Percentiles rank a stretch among this genome's conserved stretches.
These are phyloP conservation scores for Carpinus viminea DNA, from an alignment of 306 rosid species.

Conservation along the genomic window DNA sequence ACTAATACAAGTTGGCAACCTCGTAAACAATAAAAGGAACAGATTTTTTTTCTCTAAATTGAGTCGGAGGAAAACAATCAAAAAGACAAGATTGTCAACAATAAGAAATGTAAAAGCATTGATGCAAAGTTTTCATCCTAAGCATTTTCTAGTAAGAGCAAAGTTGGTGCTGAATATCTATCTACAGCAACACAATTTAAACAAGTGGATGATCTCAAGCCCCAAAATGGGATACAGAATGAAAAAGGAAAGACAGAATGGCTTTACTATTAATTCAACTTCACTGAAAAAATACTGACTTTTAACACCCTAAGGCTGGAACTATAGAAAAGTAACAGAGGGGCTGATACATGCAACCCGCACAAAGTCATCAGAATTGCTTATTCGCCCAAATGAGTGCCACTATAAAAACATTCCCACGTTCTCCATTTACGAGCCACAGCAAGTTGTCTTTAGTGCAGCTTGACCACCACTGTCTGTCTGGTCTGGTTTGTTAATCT, in stretches of 20 bases:
- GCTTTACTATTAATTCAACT: slow-evolving; percentile 16
- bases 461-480: slow-evolving; percentile 50
- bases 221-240: background rate
- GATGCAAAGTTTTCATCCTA: background rate
- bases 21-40: too few species aligned
- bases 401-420: slow-evolving; percentile 29
- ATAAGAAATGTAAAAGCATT: background rate
- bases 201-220: slow-evolving; percentile 6
- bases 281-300: slow-evolving; percentile 36
- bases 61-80: too few species aligned
- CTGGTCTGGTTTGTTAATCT: slow-evolving; percentile 60
- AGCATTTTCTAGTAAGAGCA: slow-evolving; percentile 2
- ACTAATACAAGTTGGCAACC: too few species aligned
- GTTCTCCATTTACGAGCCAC: slow-evolving; percentile 48
- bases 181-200: slow-evolving; percentile 31
- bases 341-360: slow-evolving; percentile 36
- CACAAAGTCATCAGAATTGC: slow-evolving; percentile 30
- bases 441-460: slow-evolving; percentile 67
- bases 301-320: slow-evolving; percentile 32
- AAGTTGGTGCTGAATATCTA: slow-evolving; percentile 35
- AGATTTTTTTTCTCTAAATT: too few species aligned
- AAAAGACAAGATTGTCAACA: background rate
- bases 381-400: slow-evolving; percentile 29
- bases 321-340: slow-evolving; percentile 31
- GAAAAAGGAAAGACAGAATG: slow-evolving; percentile 20